Conservation (phyloP, 371 early-diverging fungal species). For the Fennellomyces sp. region DNA sequence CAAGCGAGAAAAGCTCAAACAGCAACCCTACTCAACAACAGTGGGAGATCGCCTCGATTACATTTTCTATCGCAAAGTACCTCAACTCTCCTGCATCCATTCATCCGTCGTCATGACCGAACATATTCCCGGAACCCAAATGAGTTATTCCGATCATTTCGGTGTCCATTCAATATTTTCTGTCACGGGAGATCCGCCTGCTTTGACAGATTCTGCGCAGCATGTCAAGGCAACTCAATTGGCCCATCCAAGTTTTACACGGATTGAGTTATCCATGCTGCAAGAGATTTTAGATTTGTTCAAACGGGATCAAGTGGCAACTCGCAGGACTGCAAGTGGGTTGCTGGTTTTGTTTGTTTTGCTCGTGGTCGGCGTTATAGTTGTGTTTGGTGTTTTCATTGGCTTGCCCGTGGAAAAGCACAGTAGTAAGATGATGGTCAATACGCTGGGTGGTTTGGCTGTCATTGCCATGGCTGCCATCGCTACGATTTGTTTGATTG, state of each 20-base stretch:
- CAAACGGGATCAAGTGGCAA: slow-evolving; percentile 19
- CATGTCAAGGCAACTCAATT: neutral
- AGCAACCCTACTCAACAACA: slow-evolving; percentile 29
- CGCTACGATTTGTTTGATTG: slow-evolving; percentile 33
- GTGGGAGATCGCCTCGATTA: slow-evolving; percentile 64
- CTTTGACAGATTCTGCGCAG: neutral
- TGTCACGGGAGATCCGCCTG: neutral
- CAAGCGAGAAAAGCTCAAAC: slow-evolving; percentile 19
- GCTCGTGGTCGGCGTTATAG: slow-evolving; percentile 15
- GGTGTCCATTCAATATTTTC: slow-evolving; percentile 55
- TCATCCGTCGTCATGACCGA: slow-evolving; percentile 50
- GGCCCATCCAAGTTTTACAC: slow-evolving; percentile 22
- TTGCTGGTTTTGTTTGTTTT: slow-evolving; percentile 15
- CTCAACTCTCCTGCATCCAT: slow-evolving; percentile 39
- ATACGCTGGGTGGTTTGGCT: slow-evolving; percentile 14
- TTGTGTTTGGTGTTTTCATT: slow-evolving; percentile 15
- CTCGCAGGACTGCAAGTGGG: slow-evolving; percentile 15
- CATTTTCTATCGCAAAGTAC: slow-evolving; percentile 50
- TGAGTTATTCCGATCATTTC: slow-evolving; percentile 63
- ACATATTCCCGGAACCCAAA: slow-evolving; percentile 34
- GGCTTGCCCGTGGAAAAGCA: slow-evolving; percentile 9
- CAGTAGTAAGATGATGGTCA: slow-evolving; percentile 4
- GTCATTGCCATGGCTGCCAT: slow-evolving; percentile 18
- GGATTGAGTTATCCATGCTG: slow-evolving; percentile 9
- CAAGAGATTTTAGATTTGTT: slow-evolving; percentile 21